phyloP scores from a whole-genome alignment of 2,329 filamentous ascomycete species.

The Botrytis hyacinthi region DNA sequence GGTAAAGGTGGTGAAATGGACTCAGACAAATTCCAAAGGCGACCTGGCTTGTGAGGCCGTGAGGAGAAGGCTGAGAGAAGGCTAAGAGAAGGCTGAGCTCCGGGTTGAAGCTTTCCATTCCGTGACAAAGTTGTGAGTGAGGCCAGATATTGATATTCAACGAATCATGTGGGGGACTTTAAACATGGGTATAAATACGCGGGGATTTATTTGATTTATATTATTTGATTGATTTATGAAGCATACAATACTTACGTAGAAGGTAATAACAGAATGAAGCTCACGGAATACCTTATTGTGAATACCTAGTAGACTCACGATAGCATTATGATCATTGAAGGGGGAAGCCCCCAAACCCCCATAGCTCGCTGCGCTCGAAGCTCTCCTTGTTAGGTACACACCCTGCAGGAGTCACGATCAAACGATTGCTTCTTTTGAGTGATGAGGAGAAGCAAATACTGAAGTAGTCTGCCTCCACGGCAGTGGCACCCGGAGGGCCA shows the following conservation, averaged over 20 bases:
- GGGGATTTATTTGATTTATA: neutral
- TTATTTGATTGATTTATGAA: neutral
- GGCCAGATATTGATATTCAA: neutral
- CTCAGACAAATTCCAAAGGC: constrained; percentile 3
- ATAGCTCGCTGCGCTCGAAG: neutral
- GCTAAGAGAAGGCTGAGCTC: neutral
- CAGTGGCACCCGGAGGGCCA: neutral
- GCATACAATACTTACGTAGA: neutral
- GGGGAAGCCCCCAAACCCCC: neutral
- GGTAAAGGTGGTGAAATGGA: neutral
- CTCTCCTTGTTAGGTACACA: neutral
- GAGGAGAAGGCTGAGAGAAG: neutral
- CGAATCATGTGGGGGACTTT: neutral
- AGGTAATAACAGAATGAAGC: neutral
- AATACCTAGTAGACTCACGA: neutral
- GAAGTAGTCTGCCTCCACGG: neutral
- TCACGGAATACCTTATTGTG: neutral
- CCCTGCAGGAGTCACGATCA: neutral
- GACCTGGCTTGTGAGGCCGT: constrained; percentile 20
- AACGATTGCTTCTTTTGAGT: neutral
- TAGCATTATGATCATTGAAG: neutral
- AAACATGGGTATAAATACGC: neutral
- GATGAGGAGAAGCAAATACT: neutral
- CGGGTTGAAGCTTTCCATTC: neutral
- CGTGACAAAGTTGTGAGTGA: neutral